Conservation (phyloP, 768 basidiomycete genomes). For the Hydnomerulius pinastri region DNA sequence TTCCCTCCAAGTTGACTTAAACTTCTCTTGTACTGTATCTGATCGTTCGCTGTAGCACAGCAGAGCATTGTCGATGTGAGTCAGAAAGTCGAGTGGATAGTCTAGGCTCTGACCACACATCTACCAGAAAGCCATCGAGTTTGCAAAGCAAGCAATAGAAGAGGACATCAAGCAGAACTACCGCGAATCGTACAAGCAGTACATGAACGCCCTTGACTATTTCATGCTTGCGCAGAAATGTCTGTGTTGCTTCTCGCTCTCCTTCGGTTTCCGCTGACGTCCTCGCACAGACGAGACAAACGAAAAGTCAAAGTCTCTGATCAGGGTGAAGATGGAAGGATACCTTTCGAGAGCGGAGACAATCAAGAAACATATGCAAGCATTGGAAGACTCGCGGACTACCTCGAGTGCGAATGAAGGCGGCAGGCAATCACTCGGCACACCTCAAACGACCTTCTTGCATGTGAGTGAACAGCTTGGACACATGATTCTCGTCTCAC, state of each 20-base stretch:
- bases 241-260: constrained; percentile 31
- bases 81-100: neutral
- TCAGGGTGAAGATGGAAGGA: constrained; percentile 82
- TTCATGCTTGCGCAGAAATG: constrained; percentile 97
- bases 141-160: constrained; percentile 87
- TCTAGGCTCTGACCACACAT: neutral
- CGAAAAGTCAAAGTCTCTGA: constrained; percentile 82
- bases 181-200: constrained; percentile 88
- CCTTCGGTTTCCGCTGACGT: constrained; percentile 4
- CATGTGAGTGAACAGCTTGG: constrained; percentile 5
- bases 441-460: constrained; percentile 18
- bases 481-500: neutral
- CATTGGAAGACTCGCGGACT: neutral
- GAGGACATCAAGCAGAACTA: constrained; percentile 90
- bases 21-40: no score
- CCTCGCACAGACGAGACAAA: constrained; percentile 68
- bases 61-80: constrained; percentile 19
- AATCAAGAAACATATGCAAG: constrained; percentile 74
- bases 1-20: no score
- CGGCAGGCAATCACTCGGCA: constrained; percentile 7
- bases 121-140: constrained; percentile 72
- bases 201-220: constrained; percentile 92
- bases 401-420: neutral
- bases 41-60: constrained; percentile 8
- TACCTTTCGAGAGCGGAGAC: constrained; percentile 90